Conservation (phyloP, 2,329 filamentous ascomycete species). For the Aspergillus carbonarius region DNA sequence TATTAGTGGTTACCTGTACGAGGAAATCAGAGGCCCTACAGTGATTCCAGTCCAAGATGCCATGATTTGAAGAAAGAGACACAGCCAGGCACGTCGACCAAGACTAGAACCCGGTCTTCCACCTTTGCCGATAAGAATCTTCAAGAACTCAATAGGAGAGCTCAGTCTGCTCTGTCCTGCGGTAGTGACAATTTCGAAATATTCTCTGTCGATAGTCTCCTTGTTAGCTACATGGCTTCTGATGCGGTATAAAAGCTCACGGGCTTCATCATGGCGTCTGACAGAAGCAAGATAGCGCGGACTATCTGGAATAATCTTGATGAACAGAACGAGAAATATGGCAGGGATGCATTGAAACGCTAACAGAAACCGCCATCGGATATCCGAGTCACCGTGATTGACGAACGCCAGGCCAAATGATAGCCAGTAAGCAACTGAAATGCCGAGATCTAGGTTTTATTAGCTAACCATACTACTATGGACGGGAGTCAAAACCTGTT, state of each 20-base stretch:
- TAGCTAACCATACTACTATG: not conserved
- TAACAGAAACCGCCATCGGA: slow-evolving; percentile 36
- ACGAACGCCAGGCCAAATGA: slow-evolving; percentile 38
- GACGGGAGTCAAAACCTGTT: not conserved
- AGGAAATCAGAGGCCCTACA: slow-evolving; percentile 30
- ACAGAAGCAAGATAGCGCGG: slow-evolving; percentile 34
- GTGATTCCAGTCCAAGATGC: slow-evolving; percentile 48
- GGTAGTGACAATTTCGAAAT: slow-evolving; percentile 36
- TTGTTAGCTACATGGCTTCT: slow-evolving; percentile 20
- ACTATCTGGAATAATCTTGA: slow-evolving; percentile 36
- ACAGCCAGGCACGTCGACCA: slow-evolving; percentile 44
- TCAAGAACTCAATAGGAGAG: slow-evolving; percentile 41
- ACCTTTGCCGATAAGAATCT: slow-evolving; percentile 37
- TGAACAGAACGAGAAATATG: slow-evolving; percentile 24
- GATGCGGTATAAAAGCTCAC: slow-evolving; percentile 45
- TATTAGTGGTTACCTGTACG: slow-evolving; percentile 35
- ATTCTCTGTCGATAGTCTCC: slow-evolving; percentile 34
- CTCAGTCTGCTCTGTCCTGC: slow-evolving; percentile 32
- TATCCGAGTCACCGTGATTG: slow-evolving; percentile 33
- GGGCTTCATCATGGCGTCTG: slow-evolving; percentile 48
- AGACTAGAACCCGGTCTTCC: slow-evolving; percentile 34
- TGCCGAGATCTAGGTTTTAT: slow-evolving; percentile 43
- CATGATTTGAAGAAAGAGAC: slow-evolving; percentile 49
- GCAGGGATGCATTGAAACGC: slow-evolving; percentile 38
- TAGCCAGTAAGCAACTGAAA: slow-evolving; percentile 42